Evolutionary conservation across 2,329 filamentous ascomycete species (phyloP).

Genomic region (Xylaria sp.): DNA sequence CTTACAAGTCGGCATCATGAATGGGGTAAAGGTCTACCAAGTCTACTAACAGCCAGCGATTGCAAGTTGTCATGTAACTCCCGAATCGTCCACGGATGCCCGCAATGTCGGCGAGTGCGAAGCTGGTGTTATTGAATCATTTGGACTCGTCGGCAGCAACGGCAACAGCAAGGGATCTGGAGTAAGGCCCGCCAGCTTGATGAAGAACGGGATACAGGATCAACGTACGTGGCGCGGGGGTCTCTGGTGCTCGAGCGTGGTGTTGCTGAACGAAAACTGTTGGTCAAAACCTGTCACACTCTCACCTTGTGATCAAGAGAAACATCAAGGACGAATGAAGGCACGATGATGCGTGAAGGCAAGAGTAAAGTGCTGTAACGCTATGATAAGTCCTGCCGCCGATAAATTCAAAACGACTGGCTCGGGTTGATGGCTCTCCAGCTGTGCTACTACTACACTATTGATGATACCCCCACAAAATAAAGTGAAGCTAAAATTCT

Average conservation of each 20-base stretch:
- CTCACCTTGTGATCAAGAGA: background rate
- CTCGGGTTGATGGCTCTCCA: conserved; percentile 1
- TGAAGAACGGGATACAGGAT: background rate
- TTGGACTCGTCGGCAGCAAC: conserved; percentile 29
- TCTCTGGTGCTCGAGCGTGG: background rate
- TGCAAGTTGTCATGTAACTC: conserved; percentile 49
- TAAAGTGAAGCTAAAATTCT: background rate
- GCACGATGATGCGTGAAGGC: conserved; percentile 3
- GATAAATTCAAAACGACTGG: conserved; percentile 12
- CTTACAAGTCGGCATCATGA: conserved; percentile 54
- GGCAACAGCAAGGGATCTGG: conserved; percentile 12
- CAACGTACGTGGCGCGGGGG: background rate
- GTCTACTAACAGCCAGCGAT: background rate
- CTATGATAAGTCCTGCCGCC: conserved; percentile 21
- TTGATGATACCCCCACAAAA: background rate
- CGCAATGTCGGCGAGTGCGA: conserved; percentile 45
- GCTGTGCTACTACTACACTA: background rate
- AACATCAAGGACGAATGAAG: conserved; percentile 8
- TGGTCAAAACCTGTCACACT: background rate
- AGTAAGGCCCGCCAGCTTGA: conserved; percentile 42
- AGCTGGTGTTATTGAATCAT: conserved; percentile 60
- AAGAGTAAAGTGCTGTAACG: conserved; percentile 17
- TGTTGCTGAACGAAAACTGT: background rate
- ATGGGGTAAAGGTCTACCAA: conserved; percentile 8
- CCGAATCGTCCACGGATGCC: conserved; percentile 53